Base-by-base conservation (phyloP, 768 basidiomycete species). In the Chlorophyllum brunneum region DNA sequence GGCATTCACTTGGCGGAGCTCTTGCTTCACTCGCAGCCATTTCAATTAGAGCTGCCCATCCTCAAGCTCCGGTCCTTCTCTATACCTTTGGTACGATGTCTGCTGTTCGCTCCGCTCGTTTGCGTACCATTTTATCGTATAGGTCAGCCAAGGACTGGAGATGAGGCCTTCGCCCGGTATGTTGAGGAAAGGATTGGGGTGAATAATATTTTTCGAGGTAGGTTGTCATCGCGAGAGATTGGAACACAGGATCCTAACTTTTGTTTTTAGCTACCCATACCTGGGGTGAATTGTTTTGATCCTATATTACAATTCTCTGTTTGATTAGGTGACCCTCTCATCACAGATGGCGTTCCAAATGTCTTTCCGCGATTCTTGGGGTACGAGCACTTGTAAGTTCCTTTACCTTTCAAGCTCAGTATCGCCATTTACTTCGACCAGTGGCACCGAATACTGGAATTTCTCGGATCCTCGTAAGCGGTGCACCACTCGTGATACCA, bases 281-380 rank as follows among this genome's bases (percentile, higher is more conserved):
- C 20, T 68, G 66, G 41, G 78, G 78, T 74, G 47, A 47, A 57
- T 48, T 3, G 7, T n/a, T 18, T 16, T 40, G 4, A 7, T 10
- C 10, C 26, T 11, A 5, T 20, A 15, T 22, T 37, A n/a, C 40
- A 30, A 30, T 60, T 43, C 23, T n/a, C 38, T 30, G n/a, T 38
- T 29, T 27, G 44, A 8, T 39, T 47, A 22, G n/a, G n/a, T n/a
- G n/a, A 45, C 20, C n/a, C n/a, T 24, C 9, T 24, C 9, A 18
- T 40, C n/a, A n/a, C n/a, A 76, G 79, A 80, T 53, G 78, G 79
- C 5, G 75, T 80, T 6, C 78, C 80, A 3, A 79, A 77, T 4
- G 70, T 81, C 56, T 63, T 81, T 38, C 73, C 73, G 24, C 65
- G 68, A 46, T 56, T 24, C 27, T 61, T 77, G 10, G 79, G 78